A percentile compares a stretch with the other conserved stretches of the same genome.
Evolutionary conservation across 768 basidiomycete genomes (phyloP).

Genomic region (Termitomyces sp.): DNA sequence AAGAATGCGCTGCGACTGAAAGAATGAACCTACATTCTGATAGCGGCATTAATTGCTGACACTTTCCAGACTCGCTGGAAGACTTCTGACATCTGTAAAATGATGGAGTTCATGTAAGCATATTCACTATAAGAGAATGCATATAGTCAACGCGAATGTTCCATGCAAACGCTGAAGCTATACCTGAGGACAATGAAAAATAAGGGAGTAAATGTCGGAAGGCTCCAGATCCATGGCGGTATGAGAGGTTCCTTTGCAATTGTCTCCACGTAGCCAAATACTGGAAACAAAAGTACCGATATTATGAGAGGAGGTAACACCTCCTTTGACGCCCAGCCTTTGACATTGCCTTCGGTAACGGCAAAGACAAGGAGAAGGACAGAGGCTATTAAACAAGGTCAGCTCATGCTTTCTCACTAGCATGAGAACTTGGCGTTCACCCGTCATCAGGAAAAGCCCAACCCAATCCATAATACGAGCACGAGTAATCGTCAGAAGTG

Average conservation of each 20-base stretch:
- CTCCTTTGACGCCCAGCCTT: slow-evolving; percentile 42
- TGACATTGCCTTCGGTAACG: slow-evolving; percentile 39
- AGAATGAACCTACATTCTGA: slow-evolving; percentile 29
- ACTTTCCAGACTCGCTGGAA: slow-evolving; percentile 40
- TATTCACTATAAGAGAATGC: slow-evolving; percentile 33
- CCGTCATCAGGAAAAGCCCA: slow-evolving; percentile 25
- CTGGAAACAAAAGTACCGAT: slow-evolving; percentile 34
- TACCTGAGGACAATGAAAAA: slow-evolving; percentile 21
- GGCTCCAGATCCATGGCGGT: slow-evolving; percentile 41
- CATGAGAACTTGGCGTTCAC: slow-evolving; percentile 18
- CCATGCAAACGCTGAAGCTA: not conserved
- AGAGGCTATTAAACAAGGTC: slow-evolving; percentile 16
- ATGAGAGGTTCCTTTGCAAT: slow-evolving; percentile 25
- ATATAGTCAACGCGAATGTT: not conserved
- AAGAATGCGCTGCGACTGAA: not conserved
- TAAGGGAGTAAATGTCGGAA: slow-evolving; percentile 37
- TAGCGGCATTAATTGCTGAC: slow-evolving; percentile 30
- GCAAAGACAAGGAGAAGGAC: slow-evolving; percentile 36
- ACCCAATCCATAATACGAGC: slow-evolving; percentile 16
- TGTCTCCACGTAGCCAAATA: slow-evolving; percentile 31
- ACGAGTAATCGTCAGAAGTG: too few relatives aligned
- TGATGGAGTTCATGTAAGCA: slow-evolving; percentile 35
- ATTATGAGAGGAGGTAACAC: slow-evolving; percentile 45
- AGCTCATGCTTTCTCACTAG: slow-evolving; percentile 3
- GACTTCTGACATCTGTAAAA: slow-evolving; percentile 34